Percentiles rank a stretch among this genome's conserved stretches.
Evolutionary conservation across 2,329 filamentous ascomycete genomes (phyloP).

Genomic region (Aspergillus latus): DNA sequence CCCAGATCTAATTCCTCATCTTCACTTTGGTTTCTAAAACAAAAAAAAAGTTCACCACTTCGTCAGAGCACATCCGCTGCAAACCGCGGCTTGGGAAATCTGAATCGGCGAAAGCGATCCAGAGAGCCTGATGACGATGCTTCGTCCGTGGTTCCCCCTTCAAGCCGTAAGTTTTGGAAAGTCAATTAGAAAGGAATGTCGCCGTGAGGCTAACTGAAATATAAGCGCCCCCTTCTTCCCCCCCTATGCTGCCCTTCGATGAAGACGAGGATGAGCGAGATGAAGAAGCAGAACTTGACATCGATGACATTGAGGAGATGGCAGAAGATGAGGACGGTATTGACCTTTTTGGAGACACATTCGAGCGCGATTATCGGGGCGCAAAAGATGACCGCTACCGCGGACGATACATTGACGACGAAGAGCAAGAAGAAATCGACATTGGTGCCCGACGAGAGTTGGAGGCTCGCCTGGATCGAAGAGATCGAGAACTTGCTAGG

Average conservation of each 20-base stretch:
- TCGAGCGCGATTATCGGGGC: slow-evolving; percentile 61
- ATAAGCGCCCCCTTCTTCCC: slow-evolving; percentile 57
- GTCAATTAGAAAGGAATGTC: not conserved
- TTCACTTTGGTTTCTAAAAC: not conserved
- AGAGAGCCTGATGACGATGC: slow-evolving; percentile 65
- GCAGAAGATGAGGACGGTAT: slow-evolving; percentile 70
- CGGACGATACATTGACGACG: slow-evolving; percentile 62
- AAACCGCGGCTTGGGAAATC: slow-evolving; percentile 66
- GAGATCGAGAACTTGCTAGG: slow-evolving; percentile 61
- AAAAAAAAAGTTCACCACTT: slow-evolving; percentile 69
- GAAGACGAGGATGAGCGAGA: slow-evolving; percentile 47
- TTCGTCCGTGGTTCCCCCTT: slow-evolving; percentile 61
- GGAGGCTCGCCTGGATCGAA: slow-evolving; percentile 61
- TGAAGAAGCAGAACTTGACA: slow-evolving; percentile 61
- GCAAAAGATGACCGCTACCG: slow-evolving; percentile 54
- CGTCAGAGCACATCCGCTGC: slow-evolving; percentile 77
- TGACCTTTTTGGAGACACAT: slow-evolving; percentile 67
- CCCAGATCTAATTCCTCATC: not conserved
- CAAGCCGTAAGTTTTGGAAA: slow-evolving; percentile 56
- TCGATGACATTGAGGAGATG: slow-evolving; percentile 67
- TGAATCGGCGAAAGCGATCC: slow-evolving; percentile 61
- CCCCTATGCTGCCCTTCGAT: slow-evolving; percentile 56
- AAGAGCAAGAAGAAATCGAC: slow-evolving; percentile 63
- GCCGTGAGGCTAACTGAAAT: slow-evolving; percentile 17
- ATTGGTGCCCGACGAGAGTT: slow-evolving; percentile 59